These are phyloP conservation scores for Candida ponderosae DNA, from an alignment of 805 yeast species.

Conservation along the genomic window DNA sequence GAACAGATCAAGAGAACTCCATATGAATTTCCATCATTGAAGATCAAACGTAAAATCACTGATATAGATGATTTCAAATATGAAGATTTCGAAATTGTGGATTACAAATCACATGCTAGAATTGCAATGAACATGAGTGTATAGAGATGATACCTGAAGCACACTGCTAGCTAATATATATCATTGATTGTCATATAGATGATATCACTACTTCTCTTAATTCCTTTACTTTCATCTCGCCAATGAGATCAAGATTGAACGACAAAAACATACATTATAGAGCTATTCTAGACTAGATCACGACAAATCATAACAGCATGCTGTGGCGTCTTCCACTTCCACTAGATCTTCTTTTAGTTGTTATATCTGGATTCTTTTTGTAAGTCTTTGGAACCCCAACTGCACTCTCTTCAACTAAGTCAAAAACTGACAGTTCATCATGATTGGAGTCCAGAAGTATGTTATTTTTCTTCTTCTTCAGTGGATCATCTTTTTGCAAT, in stretches of 20 bases:
- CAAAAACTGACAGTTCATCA: slow-evolving; percentile 20
- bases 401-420: slow-evolving; percentile 20
- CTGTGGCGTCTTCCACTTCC: slow-evolving; percentile 18
- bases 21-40: slow-evolving; percentile 69
- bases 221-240: no score
- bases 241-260: no score
- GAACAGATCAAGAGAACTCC: slow-evolving; percentile 76
- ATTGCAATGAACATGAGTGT: slow-evolving; percentile 98
- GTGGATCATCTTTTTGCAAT: slow-evolving; percentile 9
- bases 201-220: no score
- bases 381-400: slow-evolving; percentile 21
- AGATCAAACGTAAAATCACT: slow-evolving; percentile 56
- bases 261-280: not conserved
- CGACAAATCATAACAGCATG: slow-evolving; percentile 7
- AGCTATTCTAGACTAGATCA: not conserved
- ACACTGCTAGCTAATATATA: no score
- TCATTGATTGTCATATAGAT: no score
- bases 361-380: slow-evolving; percentile 15
- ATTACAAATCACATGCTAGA: slow-evolving; percentile 72
- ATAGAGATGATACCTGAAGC: no score
- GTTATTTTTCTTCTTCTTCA: slow-evolving; percentile 6
- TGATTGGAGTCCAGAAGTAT: slow-evolving; percentile 4
- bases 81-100: slow-evolving; percentile 80
- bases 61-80: slow-evolving; percentile 80
- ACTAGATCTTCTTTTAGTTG: slow-evolving; percentile 7